phyloP scores from a whole-genome alignment of 2,329 filamentous ascomycete genomes.

The Aspergillus flavus region DNA sequence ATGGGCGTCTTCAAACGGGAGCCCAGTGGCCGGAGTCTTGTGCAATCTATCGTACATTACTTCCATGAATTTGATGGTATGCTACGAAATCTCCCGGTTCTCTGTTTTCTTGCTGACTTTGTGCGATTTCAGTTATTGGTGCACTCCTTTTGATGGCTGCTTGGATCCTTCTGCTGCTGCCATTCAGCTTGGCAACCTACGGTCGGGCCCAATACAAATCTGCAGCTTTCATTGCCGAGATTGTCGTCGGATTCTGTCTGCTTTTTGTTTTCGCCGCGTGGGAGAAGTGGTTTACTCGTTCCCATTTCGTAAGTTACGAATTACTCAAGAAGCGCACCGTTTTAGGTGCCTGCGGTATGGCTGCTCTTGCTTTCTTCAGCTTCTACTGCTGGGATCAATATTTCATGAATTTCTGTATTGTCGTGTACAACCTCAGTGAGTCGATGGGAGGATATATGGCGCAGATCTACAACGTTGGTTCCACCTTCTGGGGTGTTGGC shows the following conservation, averaged over 20 bases:
- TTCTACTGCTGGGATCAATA: slow-evolving; percentile 59
- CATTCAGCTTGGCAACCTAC: slow-evolving; percentile 59
- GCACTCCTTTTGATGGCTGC: slow-evolving; percentile 61
- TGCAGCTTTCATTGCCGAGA: slow-evolving; percentile 53
- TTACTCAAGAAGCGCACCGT: slow-evolving; percentile 54
- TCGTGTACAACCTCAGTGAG: slow-evolving; percentile 51
- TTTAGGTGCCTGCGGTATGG: slow-evolving; percentile 54
- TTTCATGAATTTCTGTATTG: slow-evolving; percentile 57
- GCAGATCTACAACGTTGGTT: slow-evolving; percentile 58
- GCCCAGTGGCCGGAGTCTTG: slow-evolving; percentile 49
- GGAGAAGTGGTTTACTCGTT: slow-evolving; percentile 56
- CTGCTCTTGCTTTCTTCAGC: slow-evolving; percentile 50
- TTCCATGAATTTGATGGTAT: slow-evolving; percentile 63
- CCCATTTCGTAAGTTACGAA: slow-evolving; percentile 59
- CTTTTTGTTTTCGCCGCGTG: slow-evolving; percentile 58
- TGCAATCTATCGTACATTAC: slow-evolving; percentile 57
- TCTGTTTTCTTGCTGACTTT: not conserved
- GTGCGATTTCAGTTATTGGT: slow-evolving; percentile 20
- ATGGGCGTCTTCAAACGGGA: slow-evolving; percentile 53
- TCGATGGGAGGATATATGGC: slow-evolving; percentile 50
- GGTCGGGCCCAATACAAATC: slow-evolving; percentile 47
- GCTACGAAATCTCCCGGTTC: not conserved
- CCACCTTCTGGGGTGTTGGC: slow-evolving; percentile 53
- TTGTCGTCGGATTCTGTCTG: slow-evolving; percentile 56
- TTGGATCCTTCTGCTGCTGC: slow-evolving; percentile 66